These are phyloP conservation scores for Lentinus tigrinus DNA, from an alignment of 768 basidiomycete species.

Conservation along the genomic window DNA sequence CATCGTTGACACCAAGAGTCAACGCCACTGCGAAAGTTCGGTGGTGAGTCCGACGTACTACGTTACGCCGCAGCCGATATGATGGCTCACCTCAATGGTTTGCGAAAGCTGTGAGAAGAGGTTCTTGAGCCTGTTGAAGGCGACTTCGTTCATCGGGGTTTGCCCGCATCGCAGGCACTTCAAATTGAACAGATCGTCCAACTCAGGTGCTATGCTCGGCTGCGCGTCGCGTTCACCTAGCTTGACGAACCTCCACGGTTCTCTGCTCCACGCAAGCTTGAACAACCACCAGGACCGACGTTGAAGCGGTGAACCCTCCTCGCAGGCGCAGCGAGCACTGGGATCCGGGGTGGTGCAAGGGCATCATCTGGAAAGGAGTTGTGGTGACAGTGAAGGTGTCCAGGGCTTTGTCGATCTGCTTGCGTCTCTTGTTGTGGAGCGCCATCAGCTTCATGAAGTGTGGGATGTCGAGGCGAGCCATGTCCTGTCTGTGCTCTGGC, in stretches of 20 bases:
- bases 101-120: no score
- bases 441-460: constrained; percentile 37
- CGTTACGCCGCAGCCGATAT: no score
- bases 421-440: constrained; percentile 30
- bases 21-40: no score
- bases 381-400: not conserved
- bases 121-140: no score
- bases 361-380: not conserved
- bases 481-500: constrained; percentile 27
- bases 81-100: no score
- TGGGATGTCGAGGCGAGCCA: constrained; percentile 35
- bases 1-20: no score
- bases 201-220: no score
- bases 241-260: not conserved
- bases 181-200: no score
- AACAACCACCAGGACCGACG: not conserved
- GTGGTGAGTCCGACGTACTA: no score
- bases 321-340: no score
- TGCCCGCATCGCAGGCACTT: no score
- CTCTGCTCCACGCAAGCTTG: not conserved
- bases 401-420: not conserved
- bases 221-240: not conserved
- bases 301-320: not conserved
- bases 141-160: no score
- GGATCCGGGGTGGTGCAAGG: not conserved